Evolutionary conservation across 139 green algal genomes (phyloP), one percentile per base, ranked within the genome.

Genomic region (Asterochloris erici): DNA sequence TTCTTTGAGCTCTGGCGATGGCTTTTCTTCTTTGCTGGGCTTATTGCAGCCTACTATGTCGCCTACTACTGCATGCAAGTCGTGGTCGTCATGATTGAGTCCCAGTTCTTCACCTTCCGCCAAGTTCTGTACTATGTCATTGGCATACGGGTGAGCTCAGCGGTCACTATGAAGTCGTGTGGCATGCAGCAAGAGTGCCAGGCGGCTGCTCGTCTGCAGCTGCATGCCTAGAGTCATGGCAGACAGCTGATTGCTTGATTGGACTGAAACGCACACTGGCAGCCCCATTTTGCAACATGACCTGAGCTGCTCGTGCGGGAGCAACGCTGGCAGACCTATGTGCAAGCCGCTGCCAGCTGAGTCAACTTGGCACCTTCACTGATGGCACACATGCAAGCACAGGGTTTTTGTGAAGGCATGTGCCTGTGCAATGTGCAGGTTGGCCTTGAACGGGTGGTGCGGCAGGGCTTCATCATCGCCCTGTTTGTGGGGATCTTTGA

Each of bases 101-200:
- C 63, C 61, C 64, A 63, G 14, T 68, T 81, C 12, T 78, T 81
- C 21, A 38, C 64, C 14, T 68, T 79, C n/a, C 73, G 62, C 64
- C 66, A 78, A 63, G 76, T 81, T 21, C 64, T 85, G 29, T 85
- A 85, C 82, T 85, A 82, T 61, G 71, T 85, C 68, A 81, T 85
- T 63, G 82, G 82, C 10, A 74, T 81, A 6, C 47, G 82, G 75
- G 82, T 85, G 26, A 75, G 82, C 60, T 54, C 29, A 16, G 26
- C 23, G 0, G 16, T 78, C 19, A 38, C 23, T 23, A 38, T n/a
- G 26, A 19, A 10, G 11, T 60, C 28, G 73, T 61, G 73, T 54
- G 28, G 19, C 17, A 60, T 54, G 10, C 15, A 78, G 73, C 73
- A 26, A 71, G 1, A 26, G 17, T 71, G 66, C 19, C 66, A 71